Conservation (phyloP, 768 basidiomycete genomes). For the Lyophyllum decastes region DNA sequence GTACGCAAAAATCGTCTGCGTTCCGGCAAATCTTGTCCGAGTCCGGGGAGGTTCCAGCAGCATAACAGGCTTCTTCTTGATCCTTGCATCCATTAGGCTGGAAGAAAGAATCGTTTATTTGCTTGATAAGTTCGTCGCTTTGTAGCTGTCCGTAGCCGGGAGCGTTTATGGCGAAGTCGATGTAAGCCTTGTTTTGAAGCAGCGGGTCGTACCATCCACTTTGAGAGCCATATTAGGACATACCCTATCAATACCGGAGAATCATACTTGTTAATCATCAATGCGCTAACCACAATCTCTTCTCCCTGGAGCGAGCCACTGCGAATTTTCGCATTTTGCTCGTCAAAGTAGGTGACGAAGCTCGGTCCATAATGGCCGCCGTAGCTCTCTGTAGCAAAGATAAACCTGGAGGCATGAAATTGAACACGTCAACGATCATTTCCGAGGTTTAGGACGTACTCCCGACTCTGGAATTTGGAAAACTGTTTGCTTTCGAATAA, state of each 20-base stretch:
- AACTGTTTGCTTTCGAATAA: conserved; percentile 60
- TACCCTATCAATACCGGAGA: neutral
- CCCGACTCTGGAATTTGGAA: conserved; percentile 49
- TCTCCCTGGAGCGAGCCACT: conserved; percentile 47
- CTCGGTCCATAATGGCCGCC: conserved; percentile 69
- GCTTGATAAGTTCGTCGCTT: conserved; percentile 40
- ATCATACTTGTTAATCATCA: conserved; percentile 65
- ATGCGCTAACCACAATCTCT: conserved; percentile 52
- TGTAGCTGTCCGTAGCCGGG: conserved; percentile 70
- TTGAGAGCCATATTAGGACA: neutral
- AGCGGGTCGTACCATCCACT: conserved; percentile 72
- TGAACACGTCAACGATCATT: neutral
- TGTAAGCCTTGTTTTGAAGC: conserved; percentile 60
- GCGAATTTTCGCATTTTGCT: conserved; percentile 57
- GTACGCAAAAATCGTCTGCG: conserved; percentile 60
- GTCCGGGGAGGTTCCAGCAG: conserved; percentile 44
- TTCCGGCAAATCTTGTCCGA: conserved; percentile 51
- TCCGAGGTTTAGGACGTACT: conserved; percentile 34
- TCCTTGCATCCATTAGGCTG: conserved; percentile 50
- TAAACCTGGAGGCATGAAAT: conserved; percentile 41
- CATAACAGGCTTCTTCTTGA: conserved; percentile 58
- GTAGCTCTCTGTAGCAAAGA: conserved; percentile 67
- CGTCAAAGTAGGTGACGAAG: conserved; percentile 64
- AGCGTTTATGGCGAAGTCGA: conserved; percentile 60
- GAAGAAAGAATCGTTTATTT: conserved; percentile 52